Base-by-base conservation (phyloP, 805 yeast genomes). In the Hanseniaspora lachancei region DNA sequence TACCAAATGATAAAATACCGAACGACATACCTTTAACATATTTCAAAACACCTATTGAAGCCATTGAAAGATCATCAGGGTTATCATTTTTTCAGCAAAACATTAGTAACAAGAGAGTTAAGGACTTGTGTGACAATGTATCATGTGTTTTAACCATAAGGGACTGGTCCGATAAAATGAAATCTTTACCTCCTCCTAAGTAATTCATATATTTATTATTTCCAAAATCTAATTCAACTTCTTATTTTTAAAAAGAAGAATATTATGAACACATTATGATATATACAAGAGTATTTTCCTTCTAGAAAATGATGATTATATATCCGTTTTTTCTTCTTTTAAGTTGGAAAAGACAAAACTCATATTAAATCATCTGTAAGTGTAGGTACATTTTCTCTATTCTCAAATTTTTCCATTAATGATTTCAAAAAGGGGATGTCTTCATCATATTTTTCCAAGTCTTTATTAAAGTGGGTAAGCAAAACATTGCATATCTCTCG, bases 41-140 rank as follows among this genome's bases (percentile, higher is more conserved):
- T 10, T 93, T 89, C 70, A 85, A 85, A 65, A 95, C 89, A 10
- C 97, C 97, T 2, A 68, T 89, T 0, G 91, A 89, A 60, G 95
- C 96, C 0, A 70, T 93, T 56, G 97, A 93, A 68, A 77, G 86
- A 63, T 77, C 95, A 2, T 74, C 89, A 1, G 99, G 99, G 0
- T 73, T 89, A 57, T 89, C 84, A 60, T 79, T 93, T 56, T 70
- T 93, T 64, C 80, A 82, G 53, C 77, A 80, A 60, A 79, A 86
- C 13, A 85, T 93, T 0, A 72, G 71, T 12, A 66, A 68, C 56
- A 73, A 74, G 58, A 38, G 7, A 18, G 32, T 52, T 15, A 79
- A 77, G 62, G 79, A 80, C 55, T 75, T 93, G 58, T 93, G 98
- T 69, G 72, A 76, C 57, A 95, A 91, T 63, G 83, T 85, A 32